These are phyloP conservation scores for Heliocybe sulcata DNA, from an alignment of 1,284 basidiomycete genomes.

Conservation along the genomic window DNA sequence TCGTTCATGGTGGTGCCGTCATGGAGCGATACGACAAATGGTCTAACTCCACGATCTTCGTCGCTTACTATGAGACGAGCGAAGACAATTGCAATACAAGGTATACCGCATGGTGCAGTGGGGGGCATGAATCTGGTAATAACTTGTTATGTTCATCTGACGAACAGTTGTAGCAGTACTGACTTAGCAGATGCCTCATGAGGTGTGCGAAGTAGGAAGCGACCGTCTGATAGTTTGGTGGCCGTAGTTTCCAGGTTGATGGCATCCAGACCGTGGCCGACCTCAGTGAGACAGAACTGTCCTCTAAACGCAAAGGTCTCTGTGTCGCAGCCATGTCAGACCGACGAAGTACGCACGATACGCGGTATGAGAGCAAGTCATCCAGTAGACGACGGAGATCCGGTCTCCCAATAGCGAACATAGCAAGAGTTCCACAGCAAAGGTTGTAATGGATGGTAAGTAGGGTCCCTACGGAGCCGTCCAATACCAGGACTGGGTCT, in stretches of 20 bases:
- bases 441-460: conserved; percentile 39
- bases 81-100: conserved; percentile 27
- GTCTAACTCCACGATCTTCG: conserved; percentile 24
- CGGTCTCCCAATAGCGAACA: conserved; percentile 21
- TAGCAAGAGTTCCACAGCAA: conserved; percentile 31
- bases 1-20: conserved; percentile 25
- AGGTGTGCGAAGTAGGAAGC: conserved; percentile 30
- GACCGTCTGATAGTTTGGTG: conserved; percentile 23
- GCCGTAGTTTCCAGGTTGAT: conserved; percentile 33
- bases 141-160: too few relatives aligned
- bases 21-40: conserved; percentile 26
- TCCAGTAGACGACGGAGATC: conserved; percentile 21
- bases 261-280: conserved; percentile 35
- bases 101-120: conserved; percentile 27
- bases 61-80: conserved; percentile 25
- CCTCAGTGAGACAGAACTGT: conserved; percentile 33
- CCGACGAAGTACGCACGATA: conserved; percentile 16
- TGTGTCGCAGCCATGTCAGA: too few relatives aligned
- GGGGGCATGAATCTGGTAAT: conserved; percentile 37
- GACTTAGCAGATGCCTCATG: conserved; percentile 28
- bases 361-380: conserved; percentile 21
- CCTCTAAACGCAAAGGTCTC: conserved; percentile 20
- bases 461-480: conserved; percentile 28
- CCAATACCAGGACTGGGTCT: conserved; percentile 28
- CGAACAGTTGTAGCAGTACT: conserved; percentile 5